Conservation (phyloP, 305 asterid genomes). For the Solanum hybrid region DNA sequence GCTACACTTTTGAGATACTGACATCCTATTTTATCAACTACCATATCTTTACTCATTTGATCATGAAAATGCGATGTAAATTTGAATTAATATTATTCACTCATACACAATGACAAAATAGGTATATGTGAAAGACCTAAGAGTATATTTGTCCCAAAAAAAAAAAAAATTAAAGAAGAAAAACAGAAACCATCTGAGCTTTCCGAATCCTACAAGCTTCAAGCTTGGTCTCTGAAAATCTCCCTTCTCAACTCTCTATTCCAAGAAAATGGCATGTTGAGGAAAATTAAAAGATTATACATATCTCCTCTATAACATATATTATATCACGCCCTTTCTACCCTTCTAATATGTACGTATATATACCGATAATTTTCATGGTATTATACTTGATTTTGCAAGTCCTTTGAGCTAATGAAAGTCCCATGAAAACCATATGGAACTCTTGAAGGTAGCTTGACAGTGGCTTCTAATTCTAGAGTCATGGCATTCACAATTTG, state of each 20-base stretch:
- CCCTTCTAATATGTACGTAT: not conserved
- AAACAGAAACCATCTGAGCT: conserved; percentile 30
- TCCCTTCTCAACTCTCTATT: not conserved
- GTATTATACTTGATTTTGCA: conserved; percentile 26
- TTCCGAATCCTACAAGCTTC: conserved; percentile 8
- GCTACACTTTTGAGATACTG: not conserved
- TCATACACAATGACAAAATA: not conserved
- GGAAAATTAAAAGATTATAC: not conserved
- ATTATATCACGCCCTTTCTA: conserved; percentile 9
- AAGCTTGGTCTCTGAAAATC: conserved; percentile 12
- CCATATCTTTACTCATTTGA: not conserved
- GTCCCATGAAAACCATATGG: conserved; percentile 51
- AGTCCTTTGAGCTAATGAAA: conserved; percentile 24
- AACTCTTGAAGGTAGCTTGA: conserved; percentile 38
- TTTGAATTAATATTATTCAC: not conserved
- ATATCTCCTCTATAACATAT: not conserved
- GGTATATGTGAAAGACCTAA: not conserved
- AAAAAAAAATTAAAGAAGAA: not conserved
- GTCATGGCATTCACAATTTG: conserved; percentile 27
- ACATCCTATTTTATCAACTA: not conserved
- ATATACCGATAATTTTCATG: not conserved
- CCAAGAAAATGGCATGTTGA: not conserved
- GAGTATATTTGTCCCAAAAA: not conserved
- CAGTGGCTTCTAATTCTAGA: conserved; percentile 22
- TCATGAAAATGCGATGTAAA: not conserved